Evolutionary conservation across 352 stramenopile genomes (phyloP).

Genomic region (Globisporangium recalcitrans): DNA sequence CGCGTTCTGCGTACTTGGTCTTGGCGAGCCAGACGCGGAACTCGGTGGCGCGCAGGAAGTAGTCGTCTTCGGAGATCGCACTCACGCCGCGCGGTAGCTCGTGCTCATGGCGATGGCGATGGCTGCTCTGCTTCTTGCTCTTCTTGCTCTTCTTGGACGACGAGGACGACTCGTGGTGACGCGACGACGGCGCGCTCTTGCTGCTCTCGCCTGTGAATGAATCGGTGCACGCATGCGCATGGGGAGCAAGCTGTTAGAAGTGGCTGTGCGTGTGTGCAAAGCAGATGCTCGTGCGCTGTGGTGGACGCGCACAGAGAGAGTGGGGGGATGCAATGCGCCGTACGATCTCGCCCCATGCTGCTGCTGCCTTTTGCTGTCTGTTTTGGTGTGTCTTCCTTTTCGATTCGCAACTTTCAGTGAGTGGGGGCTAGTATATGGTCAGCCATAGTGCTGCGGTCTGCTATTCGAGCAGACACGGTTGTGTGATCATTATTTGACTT

Average conservation of each 20-base stretch:
- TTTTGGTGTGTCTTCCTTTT: not conserved
- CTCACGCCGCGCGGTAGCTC: constrained; percentile 20
- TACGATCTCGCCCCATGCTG: not conserved
- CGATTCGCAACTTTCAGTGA: not conserved
- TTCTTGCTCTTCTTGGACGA: constrained; percentile 29
- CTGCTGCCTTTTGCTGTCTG: not conserved
- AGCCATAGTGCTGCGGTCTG: not conserved
- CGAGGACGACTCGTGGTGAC: constrained; percentile 14
- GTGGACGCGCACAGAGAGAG: not conserved
- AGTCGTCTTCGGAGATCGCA: constrained; percentile 54
- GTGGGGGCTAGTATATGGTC: not conserved
- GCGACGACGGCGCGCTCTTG: constrained; percentile 12
- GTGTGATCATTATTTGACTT: too few species aligned
- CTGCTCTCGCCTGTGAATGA: constrained; percentile 10
- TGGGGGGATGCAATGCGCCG: not conserved
- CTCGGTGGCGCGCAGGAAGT: constrained; percentile 57
- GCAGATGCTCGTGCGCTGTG: too few species aligned
- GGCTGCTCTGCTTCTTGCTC: constrained; percentile 12
- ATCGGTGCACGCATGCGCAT: not conserved
- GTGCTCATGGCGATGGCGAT: too few species aligned
- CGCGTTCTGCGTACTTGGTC: constrained; percentile 42
- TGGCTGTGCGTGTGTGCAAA: not conserved
- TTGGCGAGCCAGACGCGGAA: constrained; percentile 74
- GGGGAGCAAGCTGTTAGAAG: not conserved
- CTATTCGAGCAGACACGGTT: too few species aligned